Evolutionary conservation across 2,329 filamentous ascomycete genomes (phyloP).

Genomic region (Colletotrichum nymphaeae): DNA sequence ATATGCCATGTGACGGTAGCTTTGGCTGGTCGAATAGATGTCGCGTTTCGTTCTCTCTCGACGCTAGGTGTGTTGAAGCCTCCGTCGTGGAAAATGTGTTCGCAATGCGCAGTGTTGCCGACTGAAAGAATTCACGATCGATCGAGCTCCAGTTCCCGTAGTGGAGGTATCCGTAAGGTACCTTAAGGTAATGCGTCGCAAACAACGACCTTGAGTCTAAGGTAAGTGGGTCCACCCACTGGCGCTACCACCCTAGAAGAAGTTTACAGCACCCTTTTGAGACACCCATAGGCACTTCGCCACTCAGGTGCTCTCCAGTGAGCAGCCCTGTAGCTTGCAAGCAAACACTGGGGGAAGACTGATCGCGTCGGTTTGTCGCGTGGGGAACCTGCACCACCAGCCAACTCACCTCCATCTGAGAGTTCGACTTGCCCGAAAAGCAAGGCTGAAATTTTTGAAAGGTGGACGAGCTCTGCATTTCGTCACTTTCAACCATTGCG

Average conservation of each 20-base stretch:
- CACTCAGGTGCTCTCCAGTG: neutral
- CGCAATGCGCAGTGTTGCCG: neutral
- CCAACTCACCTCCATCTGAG: neutral
- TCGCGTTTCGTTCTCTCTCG: neutral
- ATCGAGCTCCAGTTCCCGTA: constrained; percentile 1
- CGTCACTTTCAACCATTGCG: constrained; percentile 25
- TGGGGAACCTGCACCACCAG: constrained; percentile 3
- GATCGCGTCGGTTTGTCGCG: constrained; percentile 21
- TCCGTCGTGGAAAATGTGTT: neutral
- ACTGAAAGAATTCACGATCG: constrained; percentile 11
- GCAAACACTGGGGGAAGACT: neutral
- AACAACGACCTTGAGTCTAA: neutral
- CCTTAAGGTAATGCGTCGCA: neutral
- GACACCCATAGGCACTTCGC: neutral
- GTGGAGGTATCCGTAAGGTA: neutral
- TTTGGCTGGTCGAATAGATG: too few relatives aligned
- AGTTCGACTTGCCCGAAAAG: constrained; percentile 28
- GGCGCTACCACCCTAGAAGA: neutral
- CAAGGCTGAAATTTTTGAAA: constrained; percentile 50
- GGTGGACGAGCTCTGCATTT: constrained; percentile 9
- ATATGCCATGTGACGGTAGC: constrained; percentile 3
- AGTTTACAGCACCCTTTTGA: neutral
- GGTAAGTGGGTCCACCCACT: neutral
- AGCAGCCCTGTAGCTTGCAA: neutral
- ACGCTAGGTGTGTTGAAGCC: neutral